Evolutionary conservation across 495 filamentous ascomycete species (phyloP).

Genomic region (Penicillium salamii): DNA sequence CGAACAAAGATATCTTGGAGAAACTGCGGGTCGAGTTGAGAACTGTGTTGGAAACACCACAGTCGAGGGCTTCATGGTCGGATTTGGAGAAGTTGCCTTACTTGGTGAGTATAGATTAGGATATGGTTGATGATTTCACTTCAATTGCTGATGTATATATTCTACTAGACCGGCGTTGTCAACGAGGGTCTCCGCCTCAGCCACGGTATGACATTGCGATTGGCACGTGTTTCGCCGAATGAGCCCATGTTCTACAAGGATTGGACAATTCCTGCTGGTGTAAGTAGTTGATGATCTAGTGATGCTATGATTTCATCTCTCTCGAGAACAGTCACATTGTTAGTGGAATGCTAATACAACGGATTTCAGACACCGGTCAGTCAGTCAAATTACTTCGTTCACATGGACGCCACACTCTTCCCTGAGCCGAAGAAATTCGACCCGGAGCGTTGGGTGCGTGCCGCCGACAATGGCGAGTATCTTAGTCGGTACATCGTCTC

Average conservation of each 20-base stretch:
- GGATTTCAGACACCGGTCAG: conserved; percentile 43
- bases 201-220: conserved; percentile 38
- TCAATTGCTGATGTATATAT: neutral
- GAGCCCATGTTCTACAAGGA: conserved; percentile 38
- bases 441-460: conserved; percentile 50
- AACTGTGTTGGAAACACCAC: conserved; percentile 25
- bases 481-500: conserved; percentile 36
- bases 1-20: conserved; percentile 3
- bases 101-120: conserved; percentile 24
- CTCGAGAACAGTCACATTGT: neutral
- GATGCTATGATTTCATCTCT: neutral
- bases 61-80: conserved; percentile 26
- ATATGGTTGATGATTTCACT: neutral
- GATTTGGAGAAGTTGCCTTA: conserved; percentile 52
- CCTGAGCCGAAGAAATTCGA: conserved; percentile 42
- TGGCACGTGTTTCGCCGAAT: conserved; percentile 39
- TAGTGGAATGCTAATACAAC: no score
- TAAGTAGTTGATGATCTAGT: conserved; percentile 16
- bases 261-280: conserved; percentile 33
- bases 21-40: conserved; percentile 31
- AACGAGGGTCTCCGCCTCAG: conserved; percentile 47
- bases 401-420: conserved; percentile 46
- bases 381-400: conserved; percentile 46
- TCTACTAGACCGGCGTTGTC: conserved; percentile 37
- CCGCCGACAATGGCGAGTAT: conserved; percentile 15